Percentiles rank a stretch among this genome's conserved stretches.
phyloP scores from a whole-genome alignment of 768 basidiomycete genomes.

The Boletus rubropictus region DNA sequence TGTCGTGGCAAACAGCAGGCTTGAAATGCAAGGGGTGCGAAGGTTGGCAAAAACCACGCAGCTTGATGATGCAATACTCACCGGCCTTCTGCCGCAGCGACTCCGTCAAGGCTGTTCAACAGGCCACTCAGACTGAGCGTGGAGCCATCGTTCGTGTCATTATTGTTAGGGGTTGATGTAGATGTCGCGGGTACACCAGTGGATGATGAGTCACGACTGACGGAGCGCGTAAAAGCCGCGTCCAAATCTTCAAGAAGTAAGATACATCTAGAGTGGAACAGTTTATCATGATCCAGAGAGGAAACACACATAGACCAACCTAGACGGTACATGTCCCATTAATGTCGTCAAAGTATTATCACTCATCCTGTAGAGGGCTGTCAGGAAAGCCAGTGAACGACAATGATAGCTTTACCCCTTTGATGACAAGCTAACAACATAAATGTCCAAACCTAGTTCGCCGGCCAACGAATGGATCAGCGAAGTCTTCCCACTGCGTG shows the following conservation, averaged over 20 bases:
- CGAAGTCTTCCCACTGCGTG: constrained; percentile 72
- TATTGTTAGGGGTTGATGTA: constrained; percentile 36
- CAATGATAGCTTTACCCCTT: constrained; percentile 56
- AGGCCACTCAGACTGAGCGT: constrained; percentile 82
- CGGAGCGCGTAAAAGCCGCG: constrained; percentile 83
- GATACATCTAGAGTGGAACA: constrained; percentile 57
- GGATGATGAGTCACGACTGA: constrained; percentile 74
- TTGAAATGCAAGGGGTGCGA: constrained; percentile 26
- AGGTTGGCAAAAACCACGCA: constrained; percentile 16
- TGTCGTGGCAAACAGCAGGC: constrained; percentile 84
- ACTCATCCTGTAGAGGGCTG: constrained; percentile 59
- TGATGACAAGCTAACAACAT: constrained; percentile 81
- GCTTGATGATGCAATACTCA: constrained; percentile 34
- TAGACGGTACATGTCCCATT: constrained; percentile 83
- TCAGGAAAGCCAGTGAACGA: constrained; percentile 8
- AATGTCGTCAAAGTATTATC: constrained; percentile 82
- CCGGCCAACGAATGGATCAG: constrained; percentile 81
- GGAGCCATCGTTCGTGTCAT: constrained; percentile 64
- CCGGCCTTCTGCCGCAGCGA: constrained; percentile 83
- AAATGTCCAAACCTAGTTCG: constrained; percentile 84
- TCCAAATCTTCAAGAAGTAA: constrained; percentile 92
- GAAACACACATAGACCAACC: constrained; percentile 38
- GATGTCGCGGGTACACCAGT: constrained; percentile 64
- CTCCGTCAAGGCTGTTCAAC: constrained; percentile 80
- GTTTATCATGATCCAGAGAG: constrained; percentile 11